phyloP scores from a whole-genome alignment of 2,329 filamentous ascomycete species.

The Penicillium sp. region DNA sequence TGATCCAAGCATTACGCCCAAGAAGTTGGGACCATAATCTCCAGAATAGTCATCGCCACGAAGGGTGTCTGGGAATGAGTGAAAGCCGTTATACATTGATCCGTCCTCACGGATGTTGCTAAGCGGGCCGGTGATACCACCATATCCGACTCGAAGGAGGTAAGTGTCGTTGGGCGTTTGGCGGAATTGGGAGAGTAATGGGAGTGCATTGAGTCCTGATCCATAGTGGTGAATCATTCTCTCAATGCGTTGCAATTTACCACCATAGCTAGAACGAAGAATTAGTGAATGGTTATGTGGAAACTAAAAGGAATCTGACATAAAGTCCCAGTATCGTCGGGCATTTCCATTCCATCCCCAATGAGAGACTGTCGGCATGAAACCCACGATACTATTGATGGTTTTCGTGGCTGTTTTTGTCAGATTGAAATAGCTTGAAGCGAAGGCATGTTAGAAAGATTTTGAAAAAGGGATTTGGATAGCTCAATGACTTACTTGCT shows the following conservation, averaged over 20 bases:
- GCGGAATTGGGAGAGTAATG: slow-evolving; percentile 58
- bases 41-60: slow-evolving; percentile 62
- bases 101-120: slow-evolving; percentile 61
- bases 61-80: slow-evolving; percentile 61
- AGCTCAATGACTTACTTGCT: slow-evolving; percentile 43
- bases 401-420: slow-evolving; percentile 55
- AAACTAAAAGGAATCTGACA: slow-evolving; percentile 27
- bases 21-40: slow-evolving; percentile 61
- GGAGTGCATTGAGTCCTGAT: slow-evolving; percentile 61
- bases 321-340: slow-evolving; percentile 64
- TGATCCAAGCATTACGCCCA: slow-evolving; percentile 57
- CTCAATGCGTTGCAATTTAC: slow-evolving; percentile 48
- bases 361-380: slow-evolving; percentile 62
- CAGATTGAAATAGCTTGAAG: slow-evolving; percentile 53
- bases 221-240: slow-evolving; percentile 66
- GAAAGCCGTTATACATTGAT: slow-evolving; percentile 60
- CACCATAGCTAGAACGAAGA: slow-evolving; percentile 37
- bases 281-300: background rate
- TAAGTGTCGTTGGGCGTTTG: slow-evolving; percentile 52
- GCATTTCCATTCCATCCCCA: slow-evolving; percentile 69
- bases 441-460: background rate
- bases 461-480: no score
- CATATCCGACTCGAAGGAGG: slow-evolving; percentile 59
- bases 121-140: slow-evolving; percentile 57
- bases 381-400: slow-evolving; percentile 59